Base-by-base conservation (phyloP, 306 rosid species). In the Lablab purpureus region DNA sequence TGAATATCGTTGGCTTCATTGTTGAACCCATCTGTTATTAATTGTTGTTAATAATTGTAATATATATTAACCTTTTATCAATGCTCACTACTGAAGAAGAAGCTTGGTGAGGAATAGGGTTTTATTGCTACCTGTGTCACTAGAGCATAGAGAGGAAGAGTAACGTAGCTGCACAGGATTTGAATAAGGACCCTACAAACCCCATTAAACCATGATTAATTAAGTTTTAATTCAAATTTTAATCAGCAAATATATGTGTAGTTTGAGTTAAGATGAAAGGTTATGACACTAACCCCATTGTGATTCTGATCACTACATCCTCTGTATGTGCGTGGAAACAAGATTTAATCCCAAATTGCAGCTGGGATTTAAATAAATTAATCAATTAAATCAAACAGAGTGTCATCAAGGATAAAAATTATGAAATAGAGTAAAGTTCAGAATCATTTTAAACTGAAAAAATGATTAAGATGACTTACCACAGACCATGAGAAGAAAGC, bases 161-260 rank as follows among this genome's bases (percentile, higher is more conserved):
- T 94, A 8, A 94, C 98, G 43, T 94, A 94, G 80, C 98, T 94
- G 84, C 98, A 94, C 1, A 94, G 91, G 60, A 94, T 87, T 67
- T 94, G 92, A 66, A 94, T 73, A 15, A 92, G 64, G 37, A 90
- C 87, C 86, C 98, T 94, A 19, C 40, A 11, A 40, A 9, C 1
- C 12, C 43, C 11, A 37, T 37, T 37, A 7, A 40, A 10, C 11
- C 11, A 37, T 37, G 2, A 40, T 40, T 0, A 1, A 40, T 40
- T 0, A 37, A 32, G 36, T 2, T 32, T 9, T 40, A 6, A 75
- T 74, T 18, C 5, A 27, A 18, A 14, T 4, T 63, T 63, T 18
- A 56, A 50, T 55, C 25, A 27, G 30, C 3, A 1, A 27, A 27
- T n/a, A 30, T 2, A 30, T 30, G 4, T 32, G 36, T 32, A 40